Evolutionary conservation across 2,329 filamentous ascomycete genomes (phyloP).

Genomic region (Ophiostoma tasmaniense): DNA sequence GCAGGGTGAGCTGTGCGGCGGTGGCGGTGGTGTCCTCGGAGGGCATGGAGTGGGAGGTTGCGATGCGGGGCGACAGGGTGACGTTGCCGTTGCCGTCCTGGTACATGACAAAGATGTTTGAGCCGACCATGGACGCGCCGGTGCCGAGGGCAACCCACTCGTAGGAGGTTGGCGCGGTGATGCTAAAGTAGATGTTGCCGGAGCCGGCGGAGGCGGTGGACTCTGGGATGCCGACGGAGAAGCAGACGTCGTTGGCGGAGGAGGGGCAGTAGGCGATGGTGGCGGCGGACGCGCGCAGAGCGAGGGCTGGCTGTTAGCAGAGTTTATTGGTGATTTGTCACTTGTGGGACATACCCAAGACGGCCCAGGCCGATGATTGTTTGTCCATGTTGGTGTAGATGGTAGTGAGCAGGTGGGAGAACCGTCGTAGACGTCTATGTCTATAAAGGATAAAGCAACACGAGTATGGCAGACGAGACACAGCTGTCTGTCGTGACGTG

Average conservation of each 20-base stretch:
- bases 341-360: constrained; percentile 5
- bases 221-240: constrained; percentile 46
- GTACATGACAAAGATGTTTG: constrained; percentile 58
- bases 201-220: constrained; percentile 38
- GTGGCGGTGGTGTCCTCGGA: constrained; percentile 32
- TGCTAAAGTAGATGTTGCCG: constrained; percentile 54
- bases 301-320: constrained; percentile 12
- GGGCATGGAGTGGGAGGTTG: constrained; percentile 41
- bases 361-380: neutral
- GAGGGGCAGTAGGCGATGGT: constrained; percentile 33
- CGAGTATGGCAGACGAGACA: neutral
- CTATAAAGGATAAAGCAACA: no score
- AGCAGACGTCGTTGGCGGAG: constrained; percentile 39
- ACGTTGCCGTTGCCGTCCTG: constrained; percentile 49
- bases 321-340: no score
- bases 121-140: constrained; percentile 44
- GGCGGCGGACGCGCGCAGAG: constrained; percentile 7
- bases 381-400: neutral
- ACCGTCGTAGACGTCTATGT: neutral
- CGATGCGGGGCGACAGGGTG: constrained; percentile 50
- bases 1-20: constrained; percentile 40
- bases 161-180: constrained; percentile 45
- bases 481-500: neutral
- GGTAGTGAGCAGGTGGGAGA: neutral
- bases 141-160: constrained; percentile 52